phyloP scores from a whole-genome alignment of 2,329 filamentous ascomycete genomes.

The Penicillium palitans region DNA sequence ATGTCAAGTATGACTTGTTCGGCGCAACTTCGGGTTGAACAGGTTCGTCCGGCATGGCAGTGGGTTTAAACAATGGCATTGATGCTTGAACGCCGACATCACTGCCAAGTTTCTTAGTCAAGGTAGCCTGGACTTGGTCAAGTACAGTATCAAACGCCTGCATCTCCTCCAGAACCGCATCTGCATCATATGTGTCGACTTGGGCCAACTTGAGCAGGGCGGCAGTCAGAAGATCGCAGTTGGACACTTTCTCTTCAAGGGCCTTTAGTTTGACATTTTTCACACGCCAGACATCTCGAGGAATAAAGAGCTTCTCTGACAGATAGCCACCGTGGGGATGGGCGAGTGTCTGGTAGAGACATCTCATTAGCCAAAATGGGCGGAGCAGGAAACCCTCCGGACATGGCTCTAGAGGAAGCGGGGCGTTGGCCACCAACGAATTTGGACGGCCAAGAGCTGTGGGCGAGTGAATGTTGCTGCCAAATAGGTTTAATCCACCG shows the following conservation, averaged over 20 bases:
- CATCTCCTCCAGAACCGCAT: slow-evolving; percentile 92
- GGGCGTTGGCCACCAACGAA: slow-evolving; percentile 62
- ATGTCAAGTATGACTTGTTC: slow-evolving; percentile 78
- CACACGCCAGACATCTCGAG: slow-evolving; percentile 88
- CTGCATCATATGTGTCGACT: slow-evolving; percentile 86
- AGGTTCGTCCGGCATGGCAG: slow-evolving; percentile 50
- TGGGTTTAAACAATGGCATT: slow-evolving; percentile 70
- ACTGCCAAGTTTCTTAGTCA: slow-evolving; percentile 83
- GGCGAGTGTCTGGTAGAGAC: slow-evolving; percentile 85
- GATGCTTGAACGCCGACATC: slow-evolving; percentile 84
- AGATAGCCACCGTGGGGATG: slow-evolving; percentile 91
- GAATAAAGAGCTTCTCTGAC: slow-evolving; percentile 87
- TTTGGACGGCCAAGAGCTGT: slow-evolving; percentile 66
- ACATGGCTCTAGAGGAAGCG: slow-evolving; percentile 83
- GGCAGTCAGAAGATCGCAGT: slow-evolving; percentile 87
- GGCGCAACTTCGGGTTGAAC: slow-evolving; percentile 40
- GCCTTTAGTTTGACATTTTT: slow-evolving; percentile 90
- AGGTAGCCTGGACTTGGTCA: slow-evolving; percentile 75
- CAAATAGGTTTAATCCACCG: slow-evolving; percentile 77
- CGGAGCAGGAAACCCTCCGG: slow-evolving; percentile 85
- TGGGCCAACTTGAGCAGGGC: slow-evolving; percentile 78
- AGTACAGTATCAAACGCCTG: slow-evolving; percentile 81
- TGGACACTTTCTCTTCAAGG: slow-evolving; percentile 88
- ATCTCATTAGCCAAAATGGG: slow-evolving; percentile 97
- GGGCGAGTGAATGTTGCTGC: slow-evolving; percentile 73